A percentile compares a stretch with the other conserved stretches of the same genome.
phyloP scores from a whole-genome alignment of 2,329 filamentous ascomycete genomes.

The Colletotrichum eleusines region DNA sequence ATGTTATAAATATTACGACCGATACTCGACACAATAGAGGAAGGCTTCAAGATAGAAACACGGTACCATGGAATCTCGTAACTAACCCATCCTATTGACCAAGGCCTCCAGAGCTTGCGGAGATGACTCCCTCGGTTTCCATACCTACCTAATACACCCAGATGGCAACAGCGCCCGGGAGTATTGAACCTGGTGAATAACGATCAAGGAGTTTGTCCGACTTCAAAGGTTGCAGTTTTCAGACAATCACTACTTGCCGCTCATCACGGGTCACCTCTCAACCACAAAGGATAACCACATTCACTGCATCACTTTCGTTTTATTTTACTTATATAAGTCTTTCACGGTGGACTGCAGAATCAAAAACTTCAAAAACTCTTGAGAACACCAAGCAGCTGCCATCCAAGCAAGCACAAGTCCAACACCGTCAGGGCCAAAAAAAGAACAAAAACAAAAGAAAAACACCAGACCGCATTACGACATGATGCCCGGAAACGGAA shows the following conservation, averaged over 20 bases:
- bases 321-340: background rate
- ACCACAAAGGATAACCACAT: background rate
- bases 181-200: background rate
- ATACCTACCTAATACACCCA: no score
- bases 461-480: background rate
- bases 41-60: no score
- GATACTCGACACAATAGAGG: no score
- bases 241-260: background rate
- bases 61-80: no score
- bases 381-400: background rate
- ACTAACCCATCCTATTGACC: no score
- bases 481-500: background rate
- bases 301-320: background rate
- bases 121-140: no score
- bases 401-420: no score
- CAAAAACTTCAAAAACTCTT: no score
- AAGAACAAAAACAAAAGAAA: no score
- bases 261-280: background rate
- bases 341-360: background rate
- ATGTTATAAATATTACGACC: no score
- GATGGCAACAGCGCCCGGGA: no score
- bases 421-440: background rate
- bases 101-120: no score
- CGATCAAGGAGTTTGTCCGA: background rate
- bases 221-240: background rate